Conservation (phyloP, 2,329 filamentous ascomycete genomes). For the Aschersonia sp. region DNA sequence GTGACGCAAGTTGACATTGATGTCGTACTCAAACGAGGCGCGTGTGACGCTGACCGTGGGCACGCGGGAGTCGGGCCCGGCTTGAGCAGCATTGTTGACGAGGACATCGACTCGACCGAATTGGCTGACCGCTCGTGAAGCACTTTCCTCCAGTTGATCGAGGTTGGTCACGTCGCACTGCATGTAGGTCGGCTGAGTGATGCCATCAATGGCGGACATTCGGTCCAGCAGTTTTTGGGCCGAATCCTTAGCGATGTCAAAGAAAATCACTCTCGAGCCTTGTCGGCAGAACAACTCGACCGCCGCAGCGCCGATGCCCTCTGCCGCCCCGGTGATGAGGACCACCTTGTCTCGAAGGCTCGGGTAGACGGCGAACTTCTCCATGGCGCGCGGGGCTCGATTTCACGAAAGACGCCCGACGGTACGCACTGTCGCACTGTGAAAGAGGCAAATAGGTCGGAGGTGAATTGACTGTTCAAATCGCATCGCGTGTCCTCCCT, state of each 20-base stretch:
- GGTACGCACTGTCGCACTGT: no score
- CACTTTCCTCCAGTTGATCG: slow-evolving; percentile 15
- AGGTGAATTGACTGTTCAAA: background rate
- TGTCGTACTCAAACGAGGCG: slow-evolving; percentile 24
- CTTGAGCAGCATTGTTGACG: slow-evolving; percentile 63
- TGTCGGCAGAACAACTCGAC: slow-evolving; percentile 29
- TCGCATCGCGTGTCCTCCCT: background rate
- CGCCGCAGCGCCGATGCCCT: slow-evolving; percentile 28
- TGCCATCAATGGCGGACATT: slow-evolving; percentile 5
- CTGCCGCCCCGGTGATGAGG: slow-evolving; percentile 29
- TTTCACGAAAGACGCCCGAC: no score
- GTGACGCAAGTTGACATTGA: slow-evolving; percentile 30
- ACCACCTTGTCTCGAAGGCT: slow-evolving; percentile 24
- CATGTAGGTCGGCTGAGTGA: slow-evolving; percentile 19
- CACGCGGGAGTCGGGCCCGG: slow-evolving; percentile 9
- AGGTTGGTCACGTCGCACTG: slow-evolving; percentile 27
- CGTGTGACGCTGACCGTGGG: slow-evolving; percentile 21
- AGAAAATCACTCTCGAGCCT: slow-evolving; percentile 27
- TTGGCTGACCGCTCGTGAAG: slow-evolving; percentile 15
- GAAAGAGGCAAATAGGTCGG: background rate
- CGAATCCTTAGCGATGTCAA: slow-evolving; percentile 22
- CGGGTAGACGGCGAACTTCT: slow-evolving; percentile 21
- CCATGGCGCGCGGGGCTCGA: background rate
- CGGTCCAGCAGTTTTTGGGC: slow-evolving; percentile 16
- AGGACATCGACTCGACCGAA: slow-evolving; percentile 50